These are phyloP conservation scores for Pseudonectria buxi DNA, from an alignment of 2,329 filamentous ascomycete species.

Conservation along the genomic window DNA sequence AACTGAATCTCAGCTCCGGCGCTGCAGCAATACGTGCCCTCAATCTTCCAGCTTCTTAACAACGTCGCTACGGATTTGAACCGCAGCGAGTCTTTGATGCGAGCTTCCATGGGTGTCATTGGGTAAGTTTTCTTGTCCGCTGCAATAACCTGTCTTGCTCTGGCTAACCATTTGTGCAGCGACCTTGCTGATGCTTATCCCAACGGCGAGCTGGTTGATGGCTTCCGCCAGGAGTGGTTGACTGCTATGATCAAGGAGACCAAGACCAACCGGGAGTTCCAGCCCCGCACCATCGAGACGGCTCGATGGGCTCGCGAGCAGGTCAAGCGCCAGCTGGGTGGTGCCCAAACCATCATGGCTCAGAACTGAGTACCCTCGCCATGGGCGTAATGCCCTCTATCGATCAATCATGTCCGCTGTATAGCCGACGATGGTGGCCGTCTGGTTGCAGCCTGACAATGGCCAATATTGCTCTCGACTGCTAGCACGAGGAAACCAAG, in stretches of 20 bases:
- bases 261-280: constrained; percentile 80
- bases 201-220: constrained; percentile 74
- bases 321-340: constrained; percentile 80
- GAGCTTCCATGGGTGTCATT: constrained; percentile 95
- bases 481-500: background rate
- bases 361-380: constrained; percentile 31
- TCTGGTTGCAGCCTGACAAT: too few relatives aligned
- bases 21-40: constrained; percentile 70
- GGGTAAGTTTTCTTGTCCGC: constrained; percentile 54
- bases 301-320: constrained; percentile 96
- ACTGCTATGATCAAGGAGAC: constrained; percentile 87
- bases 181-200: constrained; percentile 93
- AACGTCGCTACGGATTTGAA: constrained; percentile 75
- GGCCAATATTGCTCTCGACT: constrained; percentile 1
- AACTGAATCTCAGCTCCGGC: constrained; percentile 48
- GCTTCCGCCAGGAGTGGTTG: constrained; percentile 88
- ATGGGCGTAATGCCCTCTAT: constrained; percentile 1
- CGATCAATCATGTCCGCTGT: background rate
- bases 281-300: constrained; percentile 79
- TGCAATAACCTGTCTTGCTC: background rate
- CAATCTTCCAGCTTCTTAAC: constrained; percentile 82
- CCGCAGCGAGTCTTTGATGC: constrained; percentile 84
- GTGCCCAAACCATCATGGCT: constrained; percentile 44
- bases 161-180: constrained; percentile 39
- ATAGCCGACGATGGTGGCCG: too few relatives aligned